phyloP scores from a whole-genome alignment of 495 filamentous ascomycete species.

The Talaromyces proteolyticus region DNA sequence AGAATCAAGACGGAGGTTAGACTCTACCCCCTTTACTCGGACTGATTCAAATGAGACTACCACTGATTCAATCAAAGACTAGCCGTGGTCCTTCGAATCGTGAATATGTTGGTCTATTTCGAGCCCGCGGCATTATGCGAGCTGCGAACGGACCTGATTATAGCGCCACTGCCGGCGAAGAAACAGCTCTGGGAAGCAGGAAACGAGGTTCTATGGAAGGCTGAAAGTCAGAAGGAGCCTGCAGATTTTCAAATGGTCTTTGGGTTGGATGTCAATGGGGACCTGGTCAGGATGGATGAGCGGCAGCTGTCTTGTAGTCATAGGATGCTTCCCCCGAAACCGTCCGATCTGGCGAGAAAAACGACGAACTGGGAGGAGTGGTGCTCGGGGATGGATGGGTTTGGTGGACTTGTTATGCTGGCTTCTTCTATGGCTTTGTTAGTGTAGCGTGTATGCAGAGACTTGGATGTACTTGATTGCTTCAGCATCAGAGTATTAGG shows the following conservation, averaged over 20 bases:
- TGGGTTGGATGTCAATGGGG: constrained; percentile 29
- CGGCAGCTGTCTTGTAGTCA: constrained; percentile 11
- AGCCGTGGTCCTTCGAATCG: constrained; percentile 29
- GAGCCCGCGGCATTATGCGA: constrained; percentile 36
- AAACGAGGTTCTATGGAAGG: constrained; percentile 28
- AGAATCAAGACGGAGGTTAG: constrained; percentile 32
- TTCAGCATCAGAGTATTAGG: no score
- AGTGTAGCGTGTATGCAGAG: constrained; percentile 9
- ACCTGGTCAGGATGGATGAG: constrained; percentile 23
- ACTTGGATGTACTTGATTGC: not conserved
- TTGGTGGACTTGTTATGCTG: constrained; percentile 38
- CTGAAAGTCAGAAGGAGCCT: constrained; percentile 18
- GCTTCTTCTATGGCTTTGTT: constrained; percentile 34
- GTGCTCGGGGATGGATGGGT: constrained; percentile 38
- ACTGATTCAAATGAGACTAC: not conserved
- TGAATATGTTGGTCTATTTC: constrained; percentile 41
- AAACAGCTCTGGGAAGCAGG: constrained; percentile 43
- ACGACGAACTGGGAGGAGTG: constrained; percentile 34
- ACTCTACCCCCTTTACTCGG: not conserved
- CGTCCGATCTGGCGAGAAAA: constrained; percentile 8
- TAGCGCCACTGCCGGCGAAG: constrained; percentile 39
- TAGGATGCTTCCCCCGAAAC: no score
- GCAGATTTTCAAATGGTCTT: constrained; percentile 14
- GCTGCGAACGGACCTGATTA: constrained; percentile 24
- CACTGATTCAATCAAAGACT: constrained; percentile 24